These are phyloP conservation scores for Micromonas commoda DNA, from an alignment of 139 green algal species.

Conservation along the genomic window DNA sequence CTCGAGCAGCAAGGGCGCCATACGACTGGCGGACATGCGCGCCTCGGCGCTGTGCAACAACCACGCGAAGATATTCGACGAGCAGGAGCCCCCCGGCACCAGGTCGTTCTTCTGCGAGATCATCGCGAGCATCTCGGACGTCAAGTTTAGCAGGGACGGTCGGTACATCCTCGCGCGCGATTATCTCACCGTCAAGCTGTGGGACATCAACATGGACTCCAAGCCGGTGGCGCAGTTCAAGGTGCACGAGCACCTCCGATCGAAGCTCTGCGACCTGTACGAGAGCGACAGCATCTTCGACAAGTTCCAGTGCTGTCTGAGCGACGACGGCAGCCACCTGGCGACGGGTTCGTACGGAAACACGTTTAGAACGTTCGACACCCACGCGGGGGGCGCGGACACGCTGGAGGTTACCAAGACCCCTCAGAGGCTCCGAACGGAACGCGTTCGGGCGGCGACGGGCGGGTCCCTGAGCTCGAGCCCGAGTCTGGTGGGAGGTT, in stretches of 20 bases:
- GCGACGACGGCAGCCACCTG: conserved; percentile 59
- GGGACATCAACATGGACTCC: conserved; percentile 82
- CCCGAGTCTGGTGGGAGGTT: no score
- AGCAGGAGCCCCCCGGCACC: conserved; percentile 41
- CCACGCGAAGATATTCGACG: conserved; percentile 61
- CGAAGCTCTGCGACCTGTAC: conserved; percentile 91
- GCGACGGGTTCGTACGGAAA: conserved; percentile 92
- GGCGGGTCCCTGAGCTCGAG: not conserved
- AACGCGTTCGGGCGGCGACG: not conserved
- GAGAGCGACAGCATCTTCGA: conserved; percentile 99
- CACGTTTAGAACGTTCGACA: conserved; percentile 55
- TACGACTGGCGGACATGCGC: conserved; percentile 90
- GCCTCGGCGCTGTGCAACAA: conserved; percentile 78
- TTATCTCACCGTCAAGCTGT: conserved; percentile 97
- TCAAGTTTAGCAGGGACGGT: conserved; percentile 82
- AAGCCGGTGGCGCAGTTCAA: conserved; percentile 73
- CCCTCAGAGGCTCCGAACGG: not conserved
- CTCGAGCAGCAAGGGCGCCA: conserved; percentile 87
- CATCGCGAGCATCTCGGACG: conserved; percentile 86
- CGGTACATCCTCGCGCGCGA: conserved; percentile 84
- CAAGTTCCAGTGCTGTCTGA: conserved; percentile 94
- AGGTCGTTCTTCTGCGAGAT: conserved; percentile 93
- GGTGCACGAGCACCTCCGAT: conserved; percentile 86
- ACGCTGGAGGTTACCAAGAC: not conserved
- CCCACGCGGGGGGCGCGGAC: not conserved